Evolutionary conservation across 169 alveolate species (phyloP), one percentile per base, ranked within the genome.

Genomic region (Cryptosporidium parvum): DNA sequence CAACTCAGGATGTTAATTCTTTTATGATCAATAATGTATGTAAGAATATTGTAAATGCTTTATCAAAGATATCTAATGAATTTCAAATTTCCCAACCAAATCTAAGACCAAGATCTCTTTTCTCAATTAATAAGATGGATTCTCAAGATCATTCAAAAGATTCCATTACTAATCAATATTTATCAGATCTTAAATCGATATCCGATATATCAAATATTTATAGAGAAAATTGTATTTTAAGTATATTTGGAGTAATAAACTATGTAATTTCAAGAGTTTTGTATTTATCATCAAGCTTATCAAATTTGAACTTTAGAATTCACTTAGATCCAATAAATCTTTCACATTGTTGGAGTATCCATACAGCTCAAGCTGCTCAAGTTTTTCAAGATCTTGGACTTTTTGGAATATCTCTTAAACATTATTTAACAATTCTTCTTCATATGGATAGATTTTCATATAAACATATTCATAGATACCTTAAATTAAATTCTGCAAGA

Each of bases 401-500:
- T 3, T 62, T 42, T 45, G 75, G 69, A 9, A 26, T 80, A 21
- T 80, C 80, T 6, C 56, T 80, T 26, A 69, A 80, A 29, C 51
- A 65, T 21, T 80, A 62, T 48, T 29, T 80, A 29, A 59, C 26
- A 8, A 6, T 65, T 12, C 58, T 73, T 6, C 35, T 35, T 26
- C 65, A 80, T 21, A 44, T 44, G 33, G 51, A 80, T 12, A 80
- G 52, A 42, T 62, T 42, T 26, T 5, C 65, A 18, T 80, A 65
- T 29, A 37, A 37, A 23, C 45, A 80, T 42, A 80, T 65, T 18
- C 48, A 80, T 29, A 58, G 67, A 29, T 80, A 80, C 56, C 45
- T 80, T n/a, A 80, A 65, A 16, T 23, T 80, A 1, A 65, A 80
- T n/a, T 80, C 89, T n/a, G 89, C 89, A 23, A 80, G 75, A 31